Evolutionary conservation across 805 yeast genomes (phyloP).

Genomic region (Candida peoriensis): DNA sequence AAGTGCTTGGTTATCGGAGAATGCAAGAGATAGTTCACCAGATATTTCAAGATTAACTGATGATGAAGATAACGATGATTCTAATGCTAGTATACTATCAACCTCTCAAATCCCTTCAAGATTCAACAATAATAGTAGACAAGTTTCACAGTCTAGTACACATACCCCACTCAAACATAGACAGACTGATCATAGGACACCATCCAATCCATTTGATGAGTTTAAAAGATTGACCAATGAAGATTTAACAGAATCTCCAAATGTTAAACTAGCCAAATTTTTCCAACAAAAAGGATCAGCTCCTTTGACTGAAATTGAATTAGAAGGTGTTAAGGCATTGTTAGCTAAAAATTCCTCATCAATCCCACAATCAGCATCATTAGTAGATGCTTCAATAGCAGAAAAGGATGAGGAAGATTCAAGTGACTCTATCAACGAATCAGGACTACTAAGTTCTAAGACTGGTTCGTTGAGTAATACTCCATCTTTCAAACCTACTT

Average conservation of each 20-base stretch:
- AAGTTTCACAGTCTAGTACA: neutral
- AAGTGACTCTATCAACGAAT: neutral
- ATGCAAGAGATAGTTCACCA: too few relatives aligned
- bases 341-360: too few relatives aligned
- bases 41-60: neutral
- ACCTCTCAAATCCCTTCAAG: slow-evolving; percentile 4
- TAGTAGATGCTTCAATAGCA: slow-evolving; percentile 21
- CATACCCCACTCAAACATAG: neutral
- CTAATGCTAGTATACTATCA: slow-evolving; percentile 11
- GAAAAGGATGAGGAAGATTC: slow-evolving; percentile 7
- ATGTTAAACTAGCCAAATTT: slow-evolving; percentile 60
- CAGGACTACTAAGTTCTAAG: neutral
- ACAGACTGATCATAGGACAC: slow-evolving; percentile 4
- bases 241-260: slow-evolving; percentile 34
- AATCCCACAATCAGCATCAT: slow-evolving; percentile 35
- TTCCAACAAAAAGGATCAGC: slow-evolving; percentile 68
- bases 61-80: too few relatives aligned
- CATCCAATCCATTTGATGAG: slow-evolving; percentile 18
- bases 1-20: slow-evolving; percentile 10
- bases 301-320: slow-evolving; percentile 70
- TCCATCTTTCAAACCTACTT: slow-evolving; percentile 33
- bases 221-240: slow-evolving; percentile 10
- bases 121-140: neutral
- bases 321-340: slow-evolving; percentile 74
- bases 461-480: slow-evolving; percentile 10